Base-by-base conservation (phyloP, 176 grass and related monocot genomes). In the Oryza meyeriana region DNA sequence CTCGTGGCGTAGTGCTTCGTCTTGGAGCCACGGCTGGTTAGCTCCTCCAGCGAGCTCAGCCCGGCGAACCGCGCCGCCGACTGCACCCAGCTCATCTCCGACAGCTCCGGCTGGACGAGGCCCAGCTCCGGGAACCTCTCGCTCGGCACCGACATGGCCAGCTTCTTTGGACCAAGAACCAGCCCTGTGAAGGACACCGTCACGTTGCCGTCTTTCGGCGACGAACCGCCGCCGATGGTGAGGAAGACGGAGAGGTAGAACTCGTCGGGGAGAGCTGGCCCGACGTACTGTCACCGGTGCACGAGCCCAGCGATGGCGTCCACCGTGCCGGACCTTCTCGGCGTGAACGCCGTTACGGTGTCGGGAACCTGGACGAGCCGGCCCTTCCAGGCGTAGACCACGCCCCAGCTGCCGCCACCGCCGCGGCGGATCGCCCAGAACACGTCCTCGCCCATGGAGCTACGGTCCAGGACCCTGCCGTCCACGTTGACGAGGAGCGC, bases 381-480 rank as follows among this genome's bases (percentile, higher is more conserved):
- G 32, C 1, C 3, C 32, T 33, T 33, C 32, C 4, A 33, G 32
- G 32, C 32, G 32, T 2, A 92, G 22, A 92, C 76, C 61, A 79
- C 83, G 10, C 90, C 90, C 79, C 74, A 92, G 74, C 84, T 89
- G 13, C 90, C 84, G n/a, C 90, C 90, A 6, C 87, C 87, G 30
- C 87, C 84, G 26, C 90, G 83, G 1, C 87, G 84, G 66, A 92
- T 71, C 10, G 84, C 90, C 87, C 87, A 89, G 73, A 93, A 93
- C 22, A 87, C 84, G 85, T 89, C 90, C 73, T 84, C 70, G 61
- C 82, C 87, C 87, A 93, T 89, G 13, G 68, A 64, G 8, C 28
- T 10, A 3, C 90, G 66, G 72, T 81, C 75, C 42, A 89, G 65
- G 41, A 66, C 25, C 0, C 74, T 78, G 18, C 79, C 90, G 71